Evolutionary conservation across 177 flowering plant genomes (phyloP).

Genomic region (Vitis hybrid): DNA sequence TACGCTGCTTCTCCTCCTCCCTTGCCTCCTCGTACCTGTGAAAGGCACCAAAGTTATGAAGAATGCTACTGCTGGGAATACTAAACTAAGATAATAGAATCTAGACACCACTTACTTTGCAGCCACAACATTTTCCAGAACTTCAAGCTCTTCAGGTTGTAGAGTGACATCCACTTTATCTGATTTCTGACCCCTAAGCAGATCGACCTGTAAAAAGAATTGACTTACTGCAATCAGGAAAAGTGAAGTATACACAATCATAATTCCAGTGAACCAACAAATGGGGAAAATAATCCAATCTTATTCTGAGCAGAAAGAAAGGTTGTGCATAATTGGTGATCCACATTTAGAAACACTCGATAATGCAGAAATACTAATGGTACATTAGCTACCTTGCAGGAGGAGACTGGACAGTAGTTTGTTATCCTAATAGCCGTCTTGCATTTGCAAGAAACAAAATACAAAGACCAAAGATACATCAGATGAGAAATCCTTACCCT

Average conservation of each 20-base stretch:
- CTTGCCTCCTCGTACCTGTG: slow-evolving; percentile 95
- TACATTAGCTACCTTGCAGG: too few species aligned
- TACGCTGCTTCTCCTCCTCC: slow-evolving; percentile 90
- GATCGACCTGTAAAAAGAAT: slow-evolving; percentile 71
- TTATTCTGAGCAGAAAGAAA: too few species aligned
- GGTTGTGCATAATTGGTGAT: too few species aligned
- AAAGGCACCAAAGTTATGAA: slow-evolving; percentile 8
- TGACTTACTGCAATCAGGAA: too few species aligned
- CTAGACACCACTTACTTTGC: slow-evolving; percentile 65
- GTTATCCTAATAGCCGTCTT: too few species aligned
- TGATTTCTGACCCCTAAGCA: slow-evolving; percentile 90
- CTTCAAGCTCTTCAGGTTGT: slow-evolving; percentile 91
- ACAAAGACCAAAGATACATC: not conserved
- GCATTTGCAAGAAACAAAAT: too few species aligned
- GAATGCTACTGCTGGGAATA: not conserved
- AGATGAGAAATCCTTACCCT: slow-evolving; percentile 59
- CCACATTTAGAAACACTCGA: too few species aligned
- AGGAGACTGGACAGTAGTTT: too few species aligned
- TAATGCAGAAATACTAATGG: too few species aligned
- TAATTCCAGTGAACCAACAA: not conserved
- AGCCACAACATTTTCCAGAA: slow-evolving; percentile 83
- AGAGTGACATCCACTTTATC: slow-evolving; percentile 95
- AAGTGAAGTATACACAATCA: not conserved
- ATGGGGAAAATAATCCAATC: not conserved
- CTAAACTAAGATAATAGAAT: not conserved